A percentile compares a stretch with the other conserved stretches of the same genome.
These are phyloP conservation scores for Calonectria crousiana DNA, from an alignment of 2,329 filamentous ascomycete species.

Conservation along the genomic window DNA sequence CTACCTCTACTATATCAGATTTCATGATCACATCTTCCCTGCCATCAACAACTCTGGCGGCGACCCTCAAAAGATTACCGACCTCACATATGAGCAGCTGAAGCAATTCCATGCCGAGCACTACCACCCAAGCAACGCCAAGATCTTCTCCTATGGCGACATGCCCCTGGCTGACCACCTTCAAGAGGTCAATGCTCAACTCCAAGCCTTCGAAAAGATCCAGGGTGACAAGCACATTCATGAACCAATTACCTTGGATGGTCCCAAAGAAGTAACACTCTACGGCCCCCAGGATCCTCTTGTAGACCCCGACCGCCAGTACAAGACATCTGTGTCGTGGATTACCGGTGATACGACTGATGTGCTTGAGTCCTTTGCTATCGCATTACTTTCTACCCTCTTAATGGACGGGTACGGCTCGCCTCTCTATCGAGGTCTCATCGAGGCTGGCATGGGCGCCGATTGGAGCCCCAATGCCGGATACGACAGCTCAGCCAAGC, in stretches of 20 bases:
- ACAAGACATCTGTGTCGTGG: constrained; percentile 96
- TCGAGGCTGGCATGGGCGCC: constrained; percentile 90
- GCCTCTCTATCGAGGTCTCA: constrained; percentile 87
- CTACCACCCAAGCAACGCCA: constrained; percentile 98
- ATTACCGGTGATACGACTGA: constrained; percentile 86
- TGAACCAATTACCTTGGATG: constrained; percentile 78
- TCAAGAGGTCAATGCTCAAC: constrained; percentile 79
- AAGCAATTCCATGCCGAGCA: constrained; percentile 90
- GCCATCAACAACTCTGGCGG: constrained; percentile 97
- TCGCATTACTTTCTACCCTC: constrained; percentile 84
- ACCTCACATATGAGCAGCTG: constrained; percentile 91
- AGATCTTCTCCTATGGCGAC: constrained; percentile 94
- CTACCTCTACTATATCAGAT: constrained; percentile 95
- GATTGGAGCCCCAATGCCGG: constrained; percentile 97
- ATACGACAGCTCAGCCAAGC: constrained; percentile 82
- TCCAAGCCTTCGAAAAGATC: constrained; percentile 80
- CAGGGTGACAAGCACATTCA: constrained; percentile 80
- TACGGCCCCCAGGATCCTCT: constrained; percentile 88
- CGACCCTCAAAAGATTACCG: constrained; percentile 95
- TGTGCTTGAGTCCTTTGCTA: constrained; percentile 87
- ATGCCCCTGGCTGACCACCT: constrained; percentile 88
- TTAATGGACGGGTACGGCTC: constrained; percentile 96
- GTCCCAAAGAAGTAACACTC: constrained; percentile 77
- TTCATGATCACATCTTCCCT: constrained; percentile 94
- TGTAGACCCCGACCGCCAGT: constrained; percentile 86